Conservation (phyloP, 768 basidiomycete genomes). For the Pisolithus sp. region DNA sequence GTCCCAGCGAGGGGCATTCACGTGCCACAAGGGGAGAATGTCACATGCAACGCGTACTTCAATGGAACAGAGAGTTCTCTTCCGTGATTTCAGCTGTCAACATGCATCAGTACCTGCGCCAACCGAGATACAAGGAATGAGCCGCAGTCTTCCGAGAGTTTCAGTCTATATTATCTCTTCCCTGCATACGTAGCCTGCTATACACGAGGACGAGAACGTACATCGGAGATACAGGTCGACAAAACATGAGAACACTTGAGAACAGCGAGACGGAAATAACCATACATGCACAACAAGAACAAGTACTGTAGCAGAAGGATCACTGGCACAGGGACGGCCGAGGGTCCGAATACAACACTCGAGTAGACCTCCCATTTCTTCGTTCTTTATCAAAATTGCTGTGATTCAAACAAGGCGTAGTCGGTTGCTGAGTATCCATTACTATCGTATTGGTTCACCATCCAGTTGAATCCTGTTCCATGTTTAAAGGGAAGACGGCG, state of each 20-base stretch:
- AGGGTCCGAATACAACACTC: background rate
- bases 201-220: background rate
- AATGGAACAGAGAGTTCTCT: too few relatives aligned
- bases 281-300: background rate
- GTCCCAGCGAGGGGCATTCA: too few relatives aligned
- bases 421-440: conserved; percentile 15
- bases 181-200: too few relatives aligned
- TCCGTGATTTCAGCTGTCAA: too few relatives aligned
- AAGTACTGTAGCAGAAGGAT: background rate
- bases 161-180: too few relatives aligned
- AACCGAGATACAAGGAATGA: too few relatives aligned
- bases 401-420: conserved; percentile 21
- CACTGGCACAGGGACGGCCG: background rate
- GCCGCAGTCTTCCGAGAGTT: too few relatives aligned
- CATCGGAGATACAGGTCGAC: background rate
- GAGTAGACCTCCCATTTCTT: background rate
- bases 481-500: background rate
- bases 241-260: too few relatives aligned
- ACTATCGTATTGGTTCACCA: conserved; percentile 28
- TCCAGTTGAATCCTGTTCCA: conserved; percentile 30
- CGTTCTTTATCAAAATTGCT: conserved; percentile 8
- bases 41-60: too few relatives aligned
- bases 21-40: too few relatives aligned
- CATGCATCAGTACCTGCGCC: too few relatives aligned
- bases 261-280: background rate